These are phyloP conservation scores for Bjerkandera adusta DNA, from an alignment of 1,284 basidiomycete species.

Conservation along the genomic window DNA sequence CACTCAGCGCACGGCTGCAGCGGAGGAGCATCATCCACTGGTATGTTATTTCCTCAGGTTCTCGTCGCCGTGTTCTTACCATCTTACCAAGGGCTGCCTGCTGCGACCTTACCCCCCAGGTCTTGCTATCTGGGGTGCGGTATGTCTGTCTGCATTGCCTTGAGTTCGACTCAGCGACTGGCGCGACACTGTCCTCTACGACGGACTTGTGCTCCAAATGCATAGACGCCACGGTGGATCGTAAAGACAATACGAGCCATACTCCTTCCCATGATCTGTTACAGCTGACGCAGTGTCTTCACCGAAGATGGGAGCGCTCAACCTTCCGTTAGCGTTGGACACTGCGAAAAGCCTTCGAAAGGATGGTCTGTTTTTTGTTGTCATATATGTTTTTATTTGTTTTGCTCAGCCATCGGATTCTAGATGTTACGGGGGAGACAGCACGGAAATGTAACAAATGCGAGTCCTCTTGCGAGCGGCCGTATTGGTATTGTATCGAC, in stretches of 20 bases:
- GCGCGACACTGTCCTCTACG: not conserved
- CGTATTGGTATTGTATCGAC: conserved; percentile 1
- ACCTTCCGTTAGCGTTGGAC: not conserved
- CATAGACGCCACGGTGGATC: not conserved
- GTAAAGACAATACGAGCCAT: not conserved
- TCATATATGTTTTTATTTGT: not conserved
- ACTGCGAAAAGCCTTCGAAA: no score
- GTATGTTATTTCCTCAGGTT: not conserved
- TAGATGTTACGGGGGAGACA: not conserved
- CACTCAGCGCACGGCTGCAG: not conserved
- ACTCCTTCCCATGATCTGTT: not conserved
- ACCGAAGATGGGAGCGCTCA: not conserved
- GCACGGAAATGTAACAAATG: not conserved
- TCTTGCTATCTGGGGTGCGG: not conserved
- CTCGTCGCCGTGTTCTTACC: not conserved
- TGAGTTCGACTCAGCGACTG: not conserved
- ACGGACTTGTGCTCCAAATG: not conserved
- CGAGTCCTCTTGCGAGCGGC: not conserved
- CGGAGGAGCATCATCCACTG: not conserved
- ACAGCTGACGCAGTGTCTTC: not conserved
- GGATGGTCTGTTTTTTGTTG: no score
- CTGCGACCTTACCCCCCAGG: conserved; percentile 2
- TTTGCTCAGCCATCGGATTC: no score
- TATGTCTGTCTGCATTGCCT: conserved; percentile 1
- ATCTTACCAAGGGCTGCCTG: not conserved